Evolutionary conservation across 805 yeast genomes (phyloP), one percentile per base, ranked within the genome.

Genomic region (Scheffersomyces spartinae): DNA sequence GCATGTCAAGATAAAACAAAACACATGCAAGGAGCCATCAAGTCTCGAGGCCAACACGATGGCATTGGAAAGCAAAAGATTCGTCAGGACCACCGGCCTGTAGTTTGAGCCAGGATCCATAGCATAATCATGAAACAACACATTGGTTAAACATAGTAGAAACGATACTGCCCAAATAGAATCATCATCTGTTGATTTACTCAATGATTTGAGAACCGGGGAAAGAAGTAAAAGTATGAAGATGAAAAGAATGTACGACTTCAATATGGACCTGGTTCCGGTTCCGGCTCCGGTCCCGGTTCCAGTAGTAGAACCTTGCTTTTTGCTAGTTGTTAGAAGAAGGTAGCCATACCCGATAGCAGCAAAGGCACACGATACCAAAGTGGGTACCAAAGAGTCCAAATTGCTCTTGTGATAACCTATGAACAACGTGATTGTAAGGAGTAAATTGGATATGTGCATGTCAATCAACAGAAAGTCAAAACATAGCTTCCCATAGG

Each of bases 81-180:
- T 91, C 13, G 94, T 84, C 1, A 94, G 74, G 7, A 85, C 49
- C 23, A 71, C 79, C 20, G 68, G 79, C 44, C 47, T 43, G 36
- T 59, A 58, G 21, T 34, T n/a, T n/a, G n/a, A n/a, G n/a, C n/a
- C n/a, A n/a, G n/a, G n/a, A 33, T 68, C 69, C 40, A 68, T 58
- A 18, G 79, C 65, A 46, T 79, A 77, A 49, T 82, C 82, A 43
- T 77, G 74, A 38, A 74, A 62, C 14, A 75, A 42, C 3, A 85
- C 54, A 40, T 84, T 84, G 22, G 74, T 55, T 7, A 83, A 38
- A 17, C 81, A 74, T 9, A 91, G 57, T 74, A 95, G 78, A 24
- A 77, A 73, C 6, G 93, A 71, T 4, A 91, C 51, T 0, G 94
- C 85, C 96, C 97, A 88, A 32, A 91, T 84, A 9, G 95, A 83